Base-by-base conservation (phyloP, 2,329 filamentous ascomycete genomes). In the Aspergillus cejpii region DNA sequence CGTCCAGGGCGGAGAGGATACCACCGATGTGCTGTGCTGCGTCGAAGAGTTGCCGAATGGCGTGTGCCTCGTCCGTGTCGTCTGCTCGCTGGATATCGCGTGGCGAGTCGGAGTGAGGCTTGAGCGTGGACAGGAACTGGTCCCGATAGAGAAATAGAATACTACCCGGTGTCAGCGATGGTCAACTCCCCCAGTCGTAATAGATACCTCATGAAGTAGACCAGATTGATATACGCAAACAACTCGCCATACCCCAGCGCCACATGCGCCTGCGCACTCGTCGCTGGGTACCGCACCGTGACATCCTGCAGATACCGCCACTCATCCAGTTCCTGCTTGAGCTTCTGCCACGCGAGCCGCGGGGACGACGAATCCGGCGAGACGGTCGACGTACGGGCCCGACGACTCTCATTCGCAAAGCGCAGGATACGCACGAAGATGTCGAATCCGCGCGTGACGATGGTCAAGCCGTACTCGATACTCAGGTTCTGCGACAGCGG, bases 181-280 rank as follows among this genome's bases (percentile, higher is more conserved):
- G 1, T 1, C 15, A 19, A 19, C 14, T 3, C 3, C 3, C n/a
- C 14, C 14, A 41, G 45, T 17, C 44, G 33, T 15, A 23, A 39
- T 5, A 2, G 2, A 17, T 52, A 64, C 63, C 63, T 65, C 63
- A 66, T 66, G 17, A 62, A 66, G 42, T 65, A 60, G 1, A 66
- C 57, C 26, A 66, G 38, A 43, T 66, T 66, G 24, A 66, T 65
- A n/a, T 66, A 66, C 1, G 62, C 62, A 41, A 66, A 66, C 7
- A 66, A 34, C 40, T 66, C 63, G 1, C 63, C 63, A 27, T 64
- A 65, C 5, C 63, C 63, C 1, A 66, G 45, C 2, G 63, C 57
- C 2, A 66, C 63, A 48, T 66, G 63, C 0, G 59, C 63, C 41
- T 63, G 62, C 4, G 57, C 62, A 44, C 54, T 60, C 2, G 63